Conservation (phyloP, 1,284 basidiomycete genomes). For the Inonotus hispidus region DNA sequence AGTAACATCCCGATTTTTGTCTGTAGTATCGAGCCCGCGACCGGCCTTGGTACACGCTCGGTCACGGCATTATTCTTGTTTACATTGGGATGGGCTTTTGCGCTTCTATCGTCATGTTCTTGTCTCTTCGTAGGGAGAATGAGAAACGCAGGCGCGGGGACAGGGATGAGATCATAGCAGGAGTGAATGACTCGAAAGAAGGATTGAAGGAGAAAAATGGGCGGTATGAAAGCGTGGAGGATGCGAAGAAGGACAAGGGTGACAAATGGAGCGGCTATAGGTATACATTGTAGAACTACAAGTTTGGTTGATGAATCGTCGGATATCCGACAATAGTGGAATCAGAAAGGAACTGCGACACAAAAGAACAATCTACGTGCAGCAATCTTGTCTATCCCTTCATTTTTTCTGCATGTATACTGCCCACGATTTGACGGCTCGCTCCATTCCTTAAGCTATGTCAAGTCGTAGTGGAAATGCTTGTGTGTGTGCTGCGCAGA, state of each 20-base stretch:
- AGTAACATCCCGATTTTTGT: neutral
- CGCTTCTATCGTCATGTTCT: conserved; percentile 40
- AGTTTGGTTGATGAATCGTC: neutral
- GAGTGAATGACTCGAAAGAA: conserved; percentile 27
- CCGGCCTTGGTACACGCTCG: conserved; percentile 65
- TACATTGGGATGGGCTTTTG: conserved; percentile 65
- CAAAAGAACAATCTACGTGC: too few relatives aligned
- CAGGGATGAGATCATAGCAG: conserved; percentile 62
- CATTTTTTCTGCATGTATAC: too few relatives aligned
- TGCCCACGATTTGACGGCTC: too few relatives aligned
- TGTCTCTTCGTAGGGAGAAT: conserved; percentile 56
- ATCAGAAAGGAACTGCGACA: too few relatives aligned
- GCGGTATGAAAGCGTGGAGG: conserved; percentile 40
- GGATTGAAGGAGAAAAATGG: conserved; percentile 27
- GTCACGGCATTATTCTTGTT: conserved; percentile 61
- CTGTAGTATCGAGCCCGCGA: conserved; percentile 58
- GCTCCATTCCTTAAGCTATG: too few relatives aligned
- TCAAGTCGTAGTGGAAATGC: neutral
- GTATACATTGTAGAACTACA: conserved; percentile 33
- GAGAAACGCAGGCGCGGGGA: conserved; percentile 55
- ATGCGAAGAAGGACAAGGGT: conserved; percentile 52
- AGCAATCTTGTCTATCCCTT: too few relatives aligned
- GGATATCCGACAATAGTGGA: too few relatives aligned
- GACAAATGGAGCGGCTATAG: conserved; percentile 57
- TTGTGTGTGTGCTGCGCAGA: neutral